These are phyloP conservation scores for Stereocaulon alpinum DNA, from an alignment of 495 filamentous ascomycete species.

Conservation along the genomic window DNA sequence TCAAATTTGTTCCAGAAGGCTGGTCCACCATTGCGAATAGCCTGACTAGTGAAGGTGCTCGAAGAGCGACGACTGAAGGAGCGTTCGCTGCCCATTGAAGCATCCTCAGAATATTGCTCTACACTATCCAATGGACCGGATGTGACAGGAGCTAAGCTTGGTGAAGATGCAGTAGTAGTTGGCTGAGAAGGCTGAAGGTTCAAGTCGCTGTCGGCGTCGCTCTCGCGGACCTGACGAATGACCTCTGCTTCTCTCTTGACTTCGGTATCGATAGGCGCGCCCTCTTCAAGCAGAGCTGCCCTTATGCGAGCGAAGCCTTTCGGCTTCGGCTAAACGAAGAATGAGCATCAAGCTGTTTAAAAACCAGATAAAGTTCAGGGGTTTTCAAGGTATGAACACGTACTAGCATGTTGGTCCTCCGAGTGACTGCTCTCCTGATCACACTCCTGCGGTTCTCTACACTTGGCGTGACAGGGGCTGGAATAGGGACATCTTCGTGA, in stretches of 20 bases:
- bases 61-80: slow-evolving; percentile 37
- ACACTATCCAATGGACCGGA: slow-evolving; percentile 34
- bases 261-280: slow-evolving; percentile 76
- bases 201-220: slow-evolving; percentile 38
- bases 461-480: slow-evolving; percentile 25
- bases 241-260: slow-evolving; percentile 88
- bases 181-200: slow-evolving; percentile 31
- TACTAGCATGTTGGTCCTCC: slow-evolving; percentile 81
- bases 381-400: slow-evolving; percentile 22
- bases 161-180: slow-evolving; percentile 41
- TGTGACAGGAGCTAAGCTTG: slow-evolving; percentile 21
- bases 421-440: slow-evolving; percentile 60
- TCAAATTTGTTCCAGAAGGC: slow-evolving; percentile 77
- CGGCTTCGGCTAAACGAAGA: slow-evolving; percentile 64
- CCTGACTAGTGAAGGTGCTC: slow-evolving; percentile 62
- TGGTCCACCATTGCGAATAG: slow-evolving; percentile 55
- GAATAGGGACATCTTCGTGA: slow-evolving; percentile 14
- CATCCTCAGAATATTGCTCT: slow-evolving; percentile 49
- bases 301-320: slow-evolving; percentile 89
- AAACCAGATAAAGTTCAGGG: background rate
- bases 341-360: slow-evolving; percentile 13
- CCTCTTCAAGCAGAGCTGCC: slow-evolving; percentile 80
- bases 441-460: slow-evolving; percentile 31
- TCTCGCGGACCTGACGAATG: slow-evolving; percentile 83
- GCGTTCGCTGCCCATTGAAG: slow-evolving; percentile 46